Percentiles rank a stretch among this genome's conserved stretches.
Evolutionary conservation across 495 filamentous ascomycete genomes (phyloP).

Genomic region (Neurospora sp.): DNA sequence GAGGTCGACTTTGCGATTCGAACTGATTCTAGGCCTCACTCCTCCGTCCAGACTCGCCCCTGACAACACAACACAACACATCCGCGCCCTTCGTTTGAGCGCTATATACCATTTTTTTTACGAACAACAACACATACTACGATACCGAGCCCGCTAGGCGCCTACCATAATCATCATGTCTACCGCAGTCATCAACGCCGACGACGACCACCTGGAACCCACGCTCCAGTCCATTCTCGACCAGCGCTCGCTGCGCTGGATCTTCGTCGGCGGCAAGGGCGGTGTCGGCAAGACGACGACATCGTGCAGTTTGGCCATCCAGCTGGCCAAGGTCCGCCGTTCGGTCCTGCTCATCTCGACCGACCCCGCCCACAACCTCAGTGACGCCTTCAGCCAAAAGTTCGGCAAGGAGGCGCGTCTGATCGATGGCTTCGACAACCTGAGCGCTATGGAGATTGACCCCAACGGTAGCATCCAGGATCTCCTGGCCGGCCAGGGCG

Average conservation of each 20-base stretch:
- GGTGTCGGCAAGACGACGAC: conserved; percentile 99
- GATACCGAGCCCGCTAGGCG: background rate
- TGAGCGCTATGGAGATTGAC: conserved; percentile 99
- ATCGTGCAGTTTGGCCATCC: conserved; percentile 93
- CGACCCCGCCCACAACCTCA: conserved; percentile 96
- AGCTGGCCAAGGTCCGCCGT: conserved; percentile 91
- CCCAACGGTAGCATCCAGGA: conserved; percentile 98
- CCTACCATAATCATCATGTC: conserved; percentile 43
- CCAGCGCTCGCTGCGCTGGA: conserved; percentile 93
- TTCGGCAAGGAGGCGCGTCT: conserved; percentile 97
- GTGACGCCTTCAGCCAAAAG: conserved; percentile 96
- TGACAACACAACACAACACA: background rate
- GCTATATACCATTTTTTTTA: background rate
- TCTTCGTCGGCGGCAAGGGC: conserved; percentile 98
- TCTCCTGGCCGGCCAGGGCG: conserved; percentile 71
- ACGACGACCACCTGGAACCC: conserved; percentile 74
- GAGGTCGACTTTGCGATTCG: conserved; percentile 18
- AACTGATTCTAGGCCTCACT: conserved; percentile 15
- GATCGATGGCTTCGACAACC: conserved; percentile 81
- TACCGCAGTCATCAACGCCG: conserved; percentile 52
- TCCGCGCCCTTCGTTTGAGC: background rate
- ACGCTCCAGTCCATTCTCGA: conserved; percentile 89
- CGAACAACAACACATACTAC: background rate
- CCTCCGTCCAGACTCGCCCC: background rate
- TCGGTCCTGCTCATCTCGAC: conserved; percentile 96